Evolutionary conservation across 2,329 filamentous ascomycete species (phyloP).

Genomic region (Botryotinia narcissicola): DNA sequence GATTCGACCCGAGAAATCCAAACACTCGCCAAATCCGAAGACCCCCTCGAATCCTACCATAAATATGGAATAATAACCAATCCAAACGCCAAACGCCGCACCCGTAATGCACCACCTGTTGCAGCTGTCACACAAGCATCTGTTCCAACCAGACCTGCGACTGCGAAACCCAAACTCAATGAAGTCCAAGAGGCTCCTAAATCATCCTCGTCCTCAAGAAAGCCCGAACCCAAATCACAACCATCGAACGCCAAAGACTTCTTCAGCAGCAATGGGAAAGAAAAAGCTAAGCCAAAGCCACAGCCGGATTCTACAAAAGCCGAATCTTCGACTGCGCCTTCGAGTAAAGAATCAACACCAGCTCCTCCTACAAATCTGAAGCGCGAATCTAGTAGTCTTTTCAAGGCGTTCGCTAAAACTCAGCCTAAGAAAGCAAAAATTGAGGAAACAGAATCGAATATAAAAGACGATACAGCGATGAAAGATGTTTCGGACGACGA

Average conservation of each 20-base stretch:
- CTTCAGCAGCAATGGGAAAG: slow-evolving; percentile 40
- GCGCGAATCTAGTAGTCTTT: slow-evolving; percentile 62
- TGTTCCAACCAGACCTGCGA: slow-evolving; percentile 22
- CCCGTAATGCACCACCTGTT: slow-evolving; percentile 31
- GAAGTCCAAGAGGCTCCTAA: slow-evolving; percentile 24
- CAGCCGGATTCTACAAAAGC: slow-evolving; percentile 19
- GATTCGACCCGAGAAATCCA: slow-evolving; percentile 65
- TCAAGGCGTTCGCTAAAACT: slow-evolving; percentile 74
- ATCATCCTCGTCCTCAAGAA: slow-evolving; percentile 17
- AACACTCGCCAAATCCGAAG: slow-evolving; percentile 54
- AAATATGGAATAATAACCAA: slow-evolving; percentile 76
- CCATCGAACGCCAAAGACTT: slow-evolving; percentile 39
- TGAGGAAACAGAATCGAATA: slow-evolving; percentile 43
- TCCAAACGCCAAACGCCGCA: slow-evolving; percentile 56
- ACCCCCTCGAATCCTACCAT: slow-evolving; percentile 56
- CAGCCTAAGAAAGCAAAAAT: slow-evolving; percentile 60
- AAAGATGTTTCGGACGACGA: slow-evolving; percentile 58
- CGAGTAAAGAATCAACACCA: slow-evolving; percentile 34
- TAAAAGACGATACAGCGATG: slow-evolving; percentile 51
- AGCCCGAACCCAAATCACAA: slow-evolving; percentile 30
- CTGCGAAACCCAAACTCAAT: slow-evolving; percentile 19
- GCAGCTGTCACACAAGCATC: slow-evolving; percentile 33
- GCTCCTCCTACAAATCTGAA: slow-evolving; percentile 45
- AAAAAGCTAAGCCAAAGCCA: slow-evolving; percentile 26
- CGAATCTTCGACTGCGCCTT: slow-evolving; percentile 22